Evolutionary conservation across 352 stramenopile genomes (phyloP).

Genomic region (Heterotrichella gracilis): DNA sequence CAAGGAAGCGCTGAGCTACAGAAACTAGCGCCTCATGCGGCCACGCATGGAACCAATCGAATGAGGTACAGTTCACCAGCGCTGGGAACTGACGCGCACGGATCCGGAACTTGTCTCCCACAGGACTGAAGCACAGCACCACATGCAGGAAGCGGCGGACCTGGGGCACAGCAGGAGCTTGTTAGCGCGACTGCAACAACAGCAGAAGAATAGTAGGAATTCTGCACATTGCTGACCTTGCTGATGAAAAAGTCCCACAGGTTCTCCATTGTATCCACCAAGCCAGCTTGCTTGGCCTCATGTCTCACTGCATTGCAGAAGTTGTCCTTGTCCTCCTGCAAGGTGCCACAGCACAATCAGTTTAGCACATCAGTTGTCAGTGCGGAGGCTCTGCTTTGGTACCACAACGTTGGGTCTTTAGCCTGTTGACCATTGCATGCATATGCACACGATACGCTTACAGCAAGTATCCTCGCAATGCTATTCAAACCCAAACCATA

Average conservation of each 20-base stretch:
- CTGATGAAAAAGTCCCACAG: constrained; percentile 75
- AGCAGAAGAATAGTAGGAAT: no score
- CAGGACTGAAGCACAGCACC: constrained; percentile 76
- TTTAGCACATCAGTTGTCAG: no score
- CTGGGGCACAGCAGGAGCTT: no score
- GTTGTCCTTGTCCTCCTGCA: constrained; percentile 61
- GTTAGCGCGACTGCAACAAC: no score
- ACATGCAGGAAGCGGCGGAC: constrained; percentile 75
- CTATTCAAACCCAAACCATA: no score
- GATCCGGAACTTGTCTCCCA: constrained; percentile 71
- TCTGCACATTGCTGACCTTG: no score
- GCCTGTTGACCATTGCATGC: no score
- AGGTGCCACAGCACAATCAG: no score
- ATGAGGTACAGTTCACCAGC: constrained; percentile 76
- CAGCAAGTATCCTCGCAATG: no score
- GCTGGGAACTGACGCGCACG: constrained; percentile 69
- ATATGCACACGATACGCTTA: no score
- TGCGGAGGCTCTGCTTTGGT: no score
- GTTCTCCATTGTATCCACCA: constrained; percentile 48
- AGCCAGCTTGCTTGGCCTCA: constrained; percentile 62
- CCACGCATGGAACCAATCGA: constrained; percentile 92
- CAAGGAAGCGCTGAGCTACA: constrained; percentile 64
- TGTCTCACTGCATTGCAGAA: constrained; percentile 50
- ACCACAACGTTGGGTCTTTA: no score
- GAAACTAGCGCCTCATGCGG: constrained; percentile 68